phyloP scores from a whole-genome alignment of 352 stramenopile species.

The Pythium monospermum region DNA sequence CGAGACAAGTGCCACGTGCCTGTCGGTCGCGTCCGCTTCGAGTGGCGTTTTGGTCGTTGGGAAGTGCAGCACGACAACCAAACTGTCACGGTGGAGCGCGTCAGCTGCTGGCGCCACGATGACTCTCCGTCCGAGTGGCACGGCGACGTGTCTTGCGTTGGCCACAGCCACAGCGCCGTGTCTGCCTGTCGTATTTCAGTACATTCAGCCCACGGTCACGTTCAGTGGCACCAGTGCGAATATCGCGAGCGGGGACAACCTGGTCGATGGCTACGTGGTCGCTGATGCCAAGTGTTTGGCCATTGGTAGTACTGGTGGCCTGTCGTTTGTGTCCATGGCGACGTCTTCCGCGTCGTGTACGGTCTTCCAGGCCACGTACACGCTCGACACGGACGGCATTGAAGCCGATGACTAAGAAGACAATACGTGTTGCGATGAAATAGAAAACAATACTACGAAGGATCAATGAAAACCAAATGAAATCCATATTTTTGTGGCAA shows the following conservation, averaged over 20 bases:
- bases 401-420: conserved; percentile 17
- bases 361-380: conserved; percentile 28
- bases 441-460: too few species aligned
- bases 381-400: conserved; percentile 17
- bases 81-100: conserved; percentile 15
- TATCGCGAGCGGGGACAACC: conserved; percentile 18
- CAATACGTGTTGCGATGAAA: not conserved
- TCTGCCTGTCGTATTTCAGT: conserved; percentile 23
- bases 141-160: conserved; percentile 15
- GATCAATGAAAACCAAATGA: too few species aligned
- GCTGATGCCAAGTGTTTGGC: conserved; percentile 22
- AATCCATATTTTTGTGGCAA: too few species aligned
- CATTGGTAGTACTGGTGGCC: conserved; percentile 7
- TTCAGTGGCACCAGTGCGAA: conserved; percentile 20
- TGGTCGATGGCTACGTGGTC: conserved; percentile 27
- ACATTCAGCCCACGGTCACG: conserved; percentile 19
- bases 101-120: not conserved
- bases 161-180: conserved; percentile 10
- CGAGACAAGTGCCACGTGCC: conserved; percentile 5
- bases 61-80: conserved; percentile 5
- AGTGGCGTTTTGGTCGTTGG: conserved; percentile 18
- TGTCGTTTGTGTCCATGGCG: conserved; percentile 17
- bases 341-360: conserved; percentile 17
- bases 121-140: conserved; percentile 5
- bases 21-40: conserved; percentile 8